Base-by-base conservation (phyloP, 148 eudicot genomes). In the Amaranthus hypochondriacus region DNA sequence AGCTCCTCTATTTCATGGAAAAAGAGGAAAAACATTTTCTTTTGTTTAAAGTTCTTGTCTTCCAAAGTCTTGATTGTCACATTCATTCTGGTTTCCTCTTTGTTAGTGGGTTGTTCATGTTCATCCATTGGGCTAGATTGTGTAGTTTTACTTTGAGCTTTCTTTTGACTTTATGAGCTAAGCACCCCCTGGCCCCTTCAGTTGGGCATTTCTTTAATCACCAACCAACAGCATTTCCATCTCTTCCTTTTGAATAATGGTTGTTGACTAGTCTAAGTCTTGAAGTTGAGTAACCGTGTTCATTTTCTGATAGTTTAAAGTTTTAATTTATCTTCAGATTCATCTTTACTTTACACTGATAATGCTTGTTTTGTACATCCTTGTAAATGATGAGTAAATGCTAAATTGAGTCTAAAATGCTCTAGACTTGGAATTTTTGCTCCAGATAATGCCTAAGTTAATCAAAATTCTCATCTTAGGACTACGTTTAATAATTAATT, bases 151-250 rank as follows among this genome's bases (percentile, higher is more conserved):
- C 70, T 49, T 79, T 63, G 74, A 49, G 69, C 71, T 56, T 70
- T 49, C 78, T 79, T 74, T 79, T 70, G 82, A 75, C 82, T 75
- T 70, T 18, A 63, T 44, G 15, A 71, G 43, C 79, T 51, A 71
- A 71, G 75, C 9, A 56, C 70, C 67, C 39, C 39, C 48, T 7
- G 7, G 57, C 21, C 54, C 39, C 39, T 28, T 28, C 39, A 28
- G 39, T 74, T 70, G 60, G 18, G 18, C 50, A 12, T 56, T 68
- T 64, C 50, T 58, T 42, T 51, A 79, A 63, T 67, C 75, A 79
- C 56, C 82, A 63, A 74, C 77, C 67, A 50, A 63, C 61, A 64
- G 4, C 74, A 63, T 79, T 70, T 56, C 62, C 61, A 75, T 70
- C 43, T 68, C 65, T 28, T 28, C 39, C 72, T 70, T 75, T 80